phyloP scores from a whole-genome alignment of 108 stramenopile species.

The Cylindrotheca fusiformis region DNA sequence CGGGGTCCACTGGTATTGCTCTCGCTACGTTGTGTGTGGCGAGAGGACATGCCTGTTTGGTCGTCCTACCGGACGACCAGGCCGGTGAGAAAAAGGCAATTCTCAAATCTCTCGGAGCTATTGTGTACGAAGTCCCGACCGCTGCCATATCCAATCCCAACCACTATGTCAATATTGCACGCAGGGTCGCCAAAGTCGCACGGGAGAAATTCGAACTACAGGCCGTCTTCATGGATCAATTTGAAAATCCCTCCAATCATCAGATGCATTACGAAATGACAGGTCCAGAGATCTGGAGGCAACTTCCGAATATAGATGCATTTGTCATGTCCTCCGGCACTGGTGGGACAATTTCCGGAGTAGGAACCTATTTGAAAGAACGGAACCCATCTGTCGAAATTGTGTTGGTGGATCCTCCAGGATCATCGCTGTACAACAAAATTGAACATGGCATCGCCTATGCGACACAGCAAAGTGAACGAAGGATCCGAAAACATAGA shows the following conservation, averaged over 20 bases:
- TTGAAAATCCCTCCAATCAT: slow-evolving; percentile 90
- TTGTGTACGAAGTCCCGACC: slow-evolving; percentile 80
- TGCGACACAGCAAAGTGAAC: slow-evolving; percentile 82
- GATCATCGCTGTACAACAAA: slow-evolving; percentile 84
- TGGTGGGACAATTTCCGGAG: slow-evolving; percentile 93
- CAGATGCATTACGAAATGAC: slow-evolving; percentile 80
- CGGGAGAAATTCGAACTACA: slow-evolving; percentile 25
- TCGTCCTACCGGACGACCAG: slow-evolving; percentile 97
- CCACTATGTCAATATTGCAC: slow-evolving; percentile 93
- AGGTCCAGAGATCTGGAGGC: slow-evolving; percentile 87
- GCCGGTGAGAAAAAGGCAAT: slow-evolving; percentile 80
- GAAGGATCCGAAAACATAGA: slow-evolving; percentile 77
- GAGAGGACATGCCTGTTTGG: slow-evolving; percentile 82
- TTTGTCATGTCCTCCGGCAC: slow-evolving; percentile 97
- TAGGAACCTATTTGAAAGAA: slow-evolving; percentile 76
- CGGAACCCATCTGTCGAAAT: slow-evolving; percentile 38
- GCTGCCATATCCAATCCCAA: slow-evolving; percentile 90
- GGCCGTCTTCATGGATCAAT: slow-evolving; percentile 94
- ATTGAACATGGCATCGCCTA: slow-evolving; percentile 92
- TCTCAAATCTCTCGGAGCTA: slow-evolving; percentile 72
- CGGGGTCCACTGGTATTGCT: slow-evolving; percentile 95
- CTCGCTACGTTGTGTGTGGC: slow-evolving; percentile 80
- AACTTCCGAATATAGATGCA: slow-evolving; percentile 70
- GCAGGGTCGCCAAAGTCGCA: slow-evolving; percentile 44
- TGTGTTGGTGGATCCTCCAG: slow-evolving; percentile 91